phyloP scores from a whole-genome alignment of 441 rosid genomes.

The Populus hybrid region DNA sequence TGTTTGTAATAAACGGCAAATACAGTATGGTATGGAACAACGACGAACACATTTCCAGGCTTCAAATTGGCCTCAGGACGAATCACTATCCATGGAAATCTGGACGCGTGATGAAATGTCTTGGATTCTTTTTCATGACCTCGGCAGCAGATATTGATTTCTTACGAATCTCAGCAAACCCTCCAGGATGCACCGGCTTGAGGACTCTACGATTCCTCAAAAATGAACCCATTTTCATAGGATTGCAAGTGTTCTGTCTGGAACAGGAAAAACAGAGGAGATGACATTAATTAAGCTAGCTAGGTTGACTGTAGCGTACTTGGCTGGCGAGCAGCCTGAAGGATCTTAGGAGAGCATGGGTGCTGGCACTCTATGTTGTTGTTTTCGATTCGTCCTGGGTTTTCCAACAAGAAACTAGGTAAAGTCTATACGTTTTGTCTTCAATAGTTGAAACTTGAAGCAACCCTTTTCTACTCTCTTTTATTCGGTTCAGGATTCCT shows the following conservation, averaged over 20 bases:
- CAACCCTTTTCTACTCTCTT: background rate
- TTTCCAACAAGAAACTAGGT: background rate
- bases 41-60: no score
- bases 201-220: constrained; percentile 16
- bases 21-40: no score
- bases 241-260: no score
- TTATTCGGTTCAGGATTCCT: no score
- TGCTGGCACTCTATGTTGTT: background rate
- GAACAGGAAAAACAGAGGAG: no score
- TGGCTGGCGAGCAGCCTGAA: no score
- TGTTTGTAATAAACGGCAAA: no score
- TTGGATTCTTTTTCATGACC: constrained; percentile 40
- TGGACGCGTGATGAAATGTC: constrained; percentile 41
- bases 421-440: background rate
- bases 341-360: background rate
- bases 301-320: no score
- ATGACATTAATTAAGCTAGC: no score
- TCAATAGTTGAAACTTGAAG: background rate
- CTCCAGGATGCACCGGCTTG: constrained; percentile 39
- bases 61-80: no score
- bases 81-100: constrained; percentile 32
- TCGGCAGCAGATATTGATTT: constrained; percentile 29
- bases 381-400: background rate
- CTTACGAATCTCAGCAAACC: constrained; percentile 26
- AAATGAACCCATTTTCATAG: constrained; percentile 2